phyloP scores from a whole-genome alignment of 2,329 filamentous ascomycete species.

The Pseudopyricularia cyperi region DNA sequence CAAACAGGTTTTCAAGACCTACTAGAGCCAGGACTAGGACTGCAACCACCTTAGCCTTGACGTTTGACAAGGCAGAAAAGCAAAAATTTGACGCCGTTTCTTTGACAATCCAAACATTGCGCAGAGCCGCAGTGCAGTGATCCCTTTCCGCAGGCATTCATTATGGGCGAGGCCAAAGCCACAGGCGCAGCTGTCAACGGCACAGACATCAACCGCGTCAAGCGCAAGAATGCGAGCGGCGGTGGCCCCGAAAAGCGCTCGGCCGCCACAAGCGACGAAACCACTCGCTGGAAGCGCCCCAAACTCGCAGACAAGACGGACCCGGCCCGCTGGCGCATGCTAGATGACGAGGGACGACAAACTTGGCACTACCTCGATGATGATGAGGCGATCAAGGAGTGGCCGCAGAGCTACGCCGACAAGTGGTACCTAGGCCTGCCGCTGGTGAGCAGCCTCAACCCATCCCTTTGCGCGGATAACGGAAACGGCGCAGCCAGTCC shows the following conservation, averaged over 20 bases:
- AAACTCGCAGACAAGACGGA: conserved; percentile 49
- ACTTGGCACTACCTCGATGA: conserved; percentile 90
- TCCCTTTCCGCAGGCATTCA: not conserved
- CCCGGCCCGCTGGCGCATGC: conserved; percentile 68
- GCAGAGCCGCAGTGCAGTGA: not conserved
- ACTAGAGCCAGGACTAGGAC: no score
- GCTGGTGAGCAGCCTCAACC: no score
- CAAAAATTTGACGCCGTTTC: no score
- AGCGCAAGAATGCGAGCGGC: conserved; percentile 6
- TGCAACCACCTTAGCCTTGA: no score
- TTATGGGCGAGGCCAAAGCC: conserved; percentile 5
- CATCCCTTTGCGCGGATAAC: not conserved
- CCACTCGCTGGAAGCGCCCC: conserved; percentile 5
- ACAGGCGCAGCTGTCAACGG: conserved; percentile 17
- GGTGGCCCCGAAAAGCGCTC: conserved; percentile 25
- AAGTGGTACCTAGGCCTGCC: conserved; percentile 76
- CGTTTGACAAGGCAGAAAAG: no score
- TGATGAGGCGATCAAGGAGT: conserved; percentile 53
- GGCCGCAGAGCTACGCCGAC: conserved; percentile 83
- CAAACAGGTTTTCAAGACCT: no score
- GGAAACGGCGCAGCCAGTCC: not conserved
- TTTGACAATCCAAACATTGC: no score
- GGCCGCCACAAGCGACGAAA: conserved; percentile 20
- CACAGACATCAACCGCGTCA: conserved; percentile 6
- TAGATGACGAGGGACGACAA: conserved; percentile 71